Evolutionary conservation across 352 stramenopile genomes (phyloP), one percentile per base, ranked within the genome.

Genomic region (Globisporangium ultimum): DNA sequence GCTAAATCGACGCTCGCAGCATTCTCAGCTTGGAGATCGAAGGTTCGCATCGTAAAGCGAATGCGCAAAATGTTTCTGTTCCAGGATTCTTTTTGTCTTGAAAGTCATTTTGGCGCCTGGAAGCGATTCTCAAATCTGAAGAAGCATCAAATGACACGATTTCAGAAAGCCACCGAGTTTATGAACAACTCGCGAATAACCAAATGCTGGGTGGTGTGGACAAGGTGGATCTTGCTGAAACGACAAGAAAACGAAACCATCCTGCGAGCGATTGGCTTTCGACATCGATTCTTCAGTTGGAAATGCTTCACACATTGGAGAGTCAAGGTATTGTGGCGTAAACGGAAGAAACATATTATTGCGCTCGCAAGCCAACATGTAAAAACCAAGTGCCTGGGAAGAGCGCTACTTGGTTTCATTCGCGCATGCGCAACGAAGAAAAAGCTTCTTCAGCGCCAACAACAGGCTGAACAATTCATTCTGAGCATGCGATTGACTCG

Each of bases 81-180:
- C 34, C 74, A 86, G 50, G 67, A 73, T 34, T 47, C 53, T 1
- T 76, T 71, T 22, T 58, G 61, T 20, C 48, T 72, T 0, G 66
- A 74, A 47, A 71, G n/a, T 9, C 74, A 87, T 43, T 84, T 87
- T 51, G 48, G 55, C 3, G 63, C 68, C 3, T 89, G 79, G 79
- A 81, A 76, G 47, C 67, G 66, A 8, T 70, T 67, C 17, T 42
- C 62, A 3, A 42, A 18, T 12, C n/a, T 55, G 11, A 71, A 67
- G 20, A 74, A 66, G 42, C 42, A 76, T 13, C 58, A 70, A 34
- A 48, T 74, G 12, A 48, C 58, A 34, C 71, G 60, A 28, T 34
- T 85, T 12, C 46, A 60, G 20, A 41, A 42, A 3, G 70, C 69
- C 1, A 74, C 58, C 10, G 56, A 22, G 17, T 83, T 80, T 40